Base-by-base conservation (phyloP, 2,329 filamentous ascomycete genomes). In the Capronia epimyces region DNA sequence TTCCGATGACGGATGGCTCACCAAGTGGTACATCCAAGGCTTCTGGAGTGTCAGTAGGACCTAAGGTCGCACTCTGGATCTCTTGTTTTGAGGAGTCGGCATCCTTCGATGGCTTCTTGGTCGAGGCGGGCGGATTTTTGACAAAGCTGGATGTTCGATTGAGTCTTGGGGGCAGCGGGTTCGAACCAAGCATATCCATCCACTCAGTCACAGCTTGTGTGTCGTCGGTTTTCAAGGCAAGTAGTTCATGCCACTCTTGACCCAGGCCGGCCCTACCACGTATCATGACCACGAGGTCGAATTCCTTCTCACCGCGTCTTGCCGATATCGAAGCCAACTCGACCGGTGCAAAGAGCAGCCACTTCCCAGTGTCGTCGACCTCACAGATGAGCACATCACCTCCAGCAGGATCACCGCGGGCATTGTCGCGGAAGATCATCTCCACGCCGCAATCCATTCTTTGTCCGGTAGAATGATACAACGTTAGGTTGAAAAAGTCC, bases 341-440 rank as follows among this genome's bases (percentile, higher is more conserved):
- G n/a, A 96, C 76, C 1, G 93, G 91, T n/a, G 90, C 86, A 63
- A 98, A 95, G 0, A 98, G 77, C 3, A 98, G 78, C 82, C 89
- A 97, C 46, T 82, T 81, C 12, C 85, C 82, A 4, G 79, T 77
- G 46, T 81, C 79, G 39, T 89, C 89, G n/a, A 89, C 82, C 67
- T 97, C 90, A 59, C 91, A 90, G 50, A 98, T 85, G 18, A 98
- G 78, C n/a, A 98, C 67, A 66, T 98, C 93, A 5, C 91, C 89
- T 43, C 79, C 60, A 18, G 41, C 74, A 56, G 84, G 80, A 29
- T 79, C 75, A 43, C 80, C 79, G n/a, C 78, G 75, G 20, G 82
- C 75, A 60, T 88, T 88, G 64, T 97, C 91, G 64, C 93, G 82
- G 58, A 91, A 79, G 12, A 97, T 77, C 24, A 98, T 67, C 66